These are phyloP conservation scores for Colletotrichum horii DNA, from an alignment of 2,329 filamentous ascomycete species.

Conservation along the genomic window DNA sequence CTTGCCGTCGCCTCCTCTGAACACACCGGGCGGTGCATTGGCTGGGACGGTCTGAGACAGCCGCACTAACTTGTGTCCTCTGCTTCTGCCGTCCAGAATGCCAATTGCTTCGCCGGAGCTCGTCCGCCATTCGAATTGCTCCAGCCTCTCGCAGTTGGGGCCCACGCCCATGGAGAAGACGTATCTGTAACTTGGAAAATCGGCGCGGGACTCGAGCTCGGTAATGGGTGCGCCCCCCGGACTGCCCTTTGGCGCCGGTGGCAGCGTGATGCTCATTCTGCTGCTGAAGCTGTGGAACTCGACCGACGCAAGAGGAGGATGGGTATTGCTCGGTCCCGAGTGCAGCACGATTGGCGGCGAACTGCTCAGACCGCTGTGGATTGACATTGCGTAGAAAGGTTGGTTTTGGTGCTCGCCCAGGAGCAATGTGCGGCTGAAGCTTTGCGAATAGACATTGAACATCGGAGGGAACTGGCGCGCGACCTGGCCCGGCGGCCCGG, in stretches of 20 bases:
- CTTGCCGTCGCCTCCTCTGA: constrained; percentile 34
- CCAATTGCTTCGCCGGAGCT: constrained; percentile 38
- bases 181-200: constrained; percentile 27
- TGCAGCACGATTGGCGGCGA: constrained; percentile 22
- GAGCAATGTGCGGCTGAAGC: constrained; percentile 19
- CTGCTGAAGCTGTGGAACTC: constrained; percentile 15
- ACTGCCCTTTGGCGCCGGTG: not conserved
- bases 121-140: constrained; percentile 50
- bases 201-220: not conserved
- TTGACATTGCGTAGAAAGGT: constrained; percentile 20
- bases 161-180: constrained; percentile 39
- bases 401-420: constrained; percentile 20
- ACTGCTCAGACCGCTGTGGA: constrained; percentile 15
- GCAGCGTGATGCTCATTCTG: constrained; percentile 14
- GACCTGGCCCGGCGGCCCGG: not conserved
- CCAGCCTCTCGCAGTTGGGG: constrained; percentile 22
- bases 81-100: constrained; percentile 31
- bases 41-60: constrained; percentile 24
- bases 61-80: constrained; percentile 49
- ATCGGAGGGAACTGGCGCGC: constrained; percentile 21
- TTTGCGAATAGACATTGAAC: constrained; percentile 23
- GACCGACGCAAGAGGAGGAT: constrained; percentile 18
- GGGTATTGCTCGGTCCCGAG: constrained; percentile 17
- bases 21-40: not conserved
- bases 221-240: constrained; percentile 7